These are phyloP conservation scores for Penicillium angulare DNA, from an alignment of 495 filamentous ascomycete species.

Conservation along the genomic window DNA sequence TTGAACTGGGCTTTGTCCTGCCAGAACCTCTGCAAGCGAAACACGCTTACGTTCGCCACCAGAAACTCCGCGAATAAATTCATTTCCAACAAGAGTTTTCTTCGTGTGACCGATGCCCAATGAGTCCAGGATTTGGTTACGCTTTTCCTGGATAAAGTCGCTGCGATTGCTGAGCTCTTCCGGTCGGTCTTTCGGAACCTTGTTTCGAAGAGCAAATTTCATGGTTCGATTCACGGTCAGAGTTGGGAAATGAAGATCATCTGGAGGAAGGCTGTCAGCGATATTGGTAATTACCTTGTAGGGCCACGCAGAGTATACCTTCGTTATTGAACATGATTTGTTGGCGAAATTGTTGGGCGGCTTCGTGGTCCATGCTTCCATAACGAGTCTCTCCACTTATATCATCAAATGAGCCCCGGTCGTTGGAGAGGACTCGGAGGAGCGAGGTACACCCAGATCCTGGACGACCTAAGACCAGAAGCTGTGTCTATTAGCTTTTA, in stretches of 20 bases:
- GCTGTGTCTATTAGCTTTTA: constrained; percentile 14
- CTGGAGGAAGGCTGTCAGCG: constrained; percentile 15
- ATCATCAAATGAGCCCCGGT: constrained; percentile 37
- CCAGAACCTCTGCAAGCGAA: constrained; percentile 70
- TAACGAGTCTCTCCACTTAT: constrained; percentile 31
- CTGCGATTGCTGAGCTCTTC: constrained; percentile 49
- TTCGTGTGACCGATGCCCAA: constrained; percentile 75
- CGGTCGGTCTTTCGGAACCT: constrained; percentile 62
- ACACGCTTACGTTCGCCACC: constrained; percentile 85
- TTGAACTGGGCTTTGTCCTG: constrained; percentile 67
- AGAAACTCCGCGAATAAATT: constrained; percentile 76
- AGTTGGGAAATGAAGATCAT: constrained; percentile 79
- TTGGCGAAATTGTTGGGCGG: constrained; percentile 31
- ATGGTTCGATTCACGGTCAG: constrained; percentile 79
- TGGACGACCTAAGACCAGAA: constrained; percentile 45
- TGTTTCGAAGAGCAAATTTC: constrained; percentile 71
- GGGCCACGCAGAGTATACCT: constrained; percentile 5
- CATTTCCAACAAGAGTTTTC: constrained; percentile 79
- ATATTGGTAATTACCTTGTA: not conserved
- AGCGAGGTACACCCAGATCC: constrained; percentile 46
- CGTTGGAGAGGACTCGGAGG: constrained; percentile 37
- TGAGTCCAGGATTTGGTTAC: constrained; percentile 74
- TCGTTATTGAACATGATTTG: constrained; percentile 48
- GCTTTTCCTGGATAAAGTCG: constrained; percentile 60
- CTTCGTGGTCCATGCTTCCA: constrained; percentile 36